phyloP scores from a whole-genome alignment of 2,329 filamentous ascomycete species.

The Rosellinia necatrix region DNA sequence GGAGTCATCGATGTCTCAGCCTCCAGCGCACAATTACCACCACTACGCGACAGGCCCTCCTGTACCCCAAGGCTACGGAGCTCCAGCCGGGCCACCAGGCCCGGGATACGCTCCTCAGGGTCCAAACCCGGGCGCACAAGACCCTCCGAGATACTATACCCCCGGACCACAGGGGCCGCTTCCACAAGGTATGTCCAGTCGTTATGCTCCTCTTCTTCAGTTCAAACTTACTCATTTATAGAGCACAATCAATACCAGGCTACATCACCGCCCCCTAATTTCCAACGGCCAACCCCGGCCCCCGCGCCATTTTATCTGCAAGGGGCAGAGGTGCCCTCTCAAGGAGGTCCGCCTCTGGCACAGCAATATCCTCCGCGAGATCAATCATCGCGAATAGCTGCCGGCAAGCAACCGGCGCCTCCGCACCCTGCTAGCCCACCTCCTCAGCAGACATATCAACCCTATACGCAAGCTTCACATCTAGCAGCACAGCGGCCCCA shows the following conservation, averaged over 20 bases:
- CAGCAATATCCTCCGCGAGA: constrained; percentile 59
- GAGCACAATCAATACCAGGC: constrained; percentile 50
- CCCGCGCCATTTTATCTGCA: constrained; percentile 70
- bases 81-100: constrained; percentile 39
- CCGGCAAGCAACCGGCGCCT: constrained; percentile 54
- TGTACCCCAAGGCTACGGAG: constrained; percentile 52
- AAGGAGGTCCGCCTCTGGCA: constrained; percentile 35
- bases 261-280: constrained; percentile 57
- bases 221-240: constrained; percentile 39
- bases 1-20: constrained; percentile 94
- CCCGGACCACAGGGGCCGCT: constrained; percentile 55
- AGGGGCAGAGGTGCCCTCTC: constrained; percentile 58
- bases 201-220: constrained; percentile 17
- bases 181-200: constrained; percentile 44
- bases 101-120: constrained; percentile 48
- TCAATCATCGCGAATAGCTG: constrained; percentile 54
- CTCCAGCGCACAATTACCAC: constrained; percentile 78
- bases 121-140: constrained; percentile 53
- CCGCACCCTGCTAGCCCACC: constrained; percentile 58
- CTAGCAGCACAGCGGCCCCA: constrained; percentile 60
- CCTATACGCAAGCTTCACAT: constrained; percentile 52
- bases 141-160: constrained; percentile 72
- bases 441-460: constrained; percentile 50
- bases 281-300: constrained; percentile 57
- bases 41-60: constrained; percentile 64